Percentiles rank a stretch among this genome's conserved stretches.
Evolutionary conservation across 2,329 filamentous ascomycete species (phyloP).

Genomic region (Aspergillus ibericus): DNA sequence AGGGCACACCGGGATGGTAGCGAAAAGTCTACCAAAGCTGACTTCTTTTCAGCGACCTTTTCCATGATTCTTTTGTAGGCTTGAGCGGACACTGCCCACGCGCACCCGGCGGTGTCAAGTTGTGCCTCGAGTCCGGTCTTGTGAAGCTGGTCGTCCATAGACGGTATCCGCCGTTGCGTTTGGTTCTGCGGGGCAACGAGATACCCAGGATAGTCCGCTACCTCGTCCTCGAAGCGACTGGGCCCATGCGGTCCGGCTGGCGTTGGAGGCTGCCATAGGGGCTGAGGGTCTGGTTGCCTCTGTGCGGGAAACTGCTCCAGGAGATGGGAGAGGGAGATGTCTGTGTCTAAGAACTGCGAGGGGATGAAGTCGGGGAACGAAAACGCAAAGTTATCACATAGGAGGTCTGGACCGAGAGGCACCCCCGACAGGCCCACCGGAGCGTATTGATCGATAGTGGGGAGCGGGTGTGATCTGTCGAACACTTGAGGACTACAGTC

Average conservation of each 20-base stretch:
- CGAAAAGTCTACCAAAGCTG: background rate
- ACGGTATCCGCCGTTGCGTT: background rate
- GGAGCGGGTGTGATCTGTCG: background rate
- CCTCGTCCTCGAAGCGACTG: background rate
- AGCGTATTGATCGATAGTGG: background rate
- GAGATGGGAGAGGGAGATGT: background rate
- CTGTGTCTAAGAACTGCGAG: background rate
- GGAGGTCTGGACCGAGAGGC: background rate
- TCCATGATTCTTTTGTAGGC: background rate
- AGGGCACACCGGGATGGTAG: slow-evolving; percentile 66
- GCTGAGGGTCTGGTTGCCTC: background rate
- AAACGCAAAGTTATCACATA: background rate
- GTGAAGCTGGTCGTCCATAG: background rate
- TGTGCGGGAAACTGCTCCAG: background rate
- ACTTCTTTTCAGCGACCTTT: background rate
- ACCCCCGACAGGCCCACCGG: background rate
- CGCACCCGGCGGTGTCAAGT: background rate
- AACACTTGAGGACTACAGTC: background rate
- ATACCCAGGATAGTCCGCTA: background rate
- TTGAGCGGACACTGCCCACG: background rate
- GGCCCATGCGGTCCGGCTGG: background rate
- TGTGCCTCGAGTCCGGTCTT: background rate
- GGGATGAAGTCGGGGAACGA: background rate
- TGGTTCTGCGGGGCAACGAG: background rate
- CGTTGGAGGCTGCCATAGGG: background rate